Evolutionary conservation across 1,284 basidiomycete species (phyloP), one percentile per base, ranked within the genome.

Genomic region (Rhodotorula sp.): DNA sequence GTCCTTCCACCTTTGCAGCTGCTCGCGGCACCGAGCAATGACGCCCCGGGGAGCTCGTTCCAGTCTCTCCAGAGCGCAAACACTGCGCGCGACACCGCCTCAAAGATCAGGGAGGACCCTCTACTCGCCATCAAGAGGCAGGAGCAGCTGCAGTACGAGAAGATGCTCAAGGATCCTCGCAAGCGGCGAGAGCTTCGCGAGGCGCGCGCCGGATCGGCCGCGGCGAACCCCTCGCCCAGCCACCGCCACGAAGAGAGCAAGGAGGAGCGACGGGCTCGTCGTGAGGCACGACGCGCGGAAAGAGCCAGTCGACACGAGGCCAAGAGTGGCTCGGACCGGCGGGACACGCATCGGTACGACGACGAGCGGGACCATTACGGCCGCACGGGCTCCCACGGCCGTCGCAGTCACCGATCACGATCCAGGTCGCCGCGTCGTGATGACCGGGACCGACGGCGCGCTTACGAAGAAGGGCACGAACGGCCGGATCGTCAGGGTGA

Each of bases 21-120:
- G 20, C 59, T 76, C 23, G 63, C 69, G 14, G 61, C 69, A 3
- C 47, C 67, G 7, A 39, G 52, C 47, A 52, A 58, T 5, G 23
- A 64, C 16, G 59, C 61, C 2, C 62, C 68, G 5, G 66, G 65
- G 15, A 69, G 75, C 21, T 62, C 70, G 79, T 94, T 94, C 80
- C 94, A 95, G 72, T 92, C 93, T 1, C 86, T 92, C 3, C 93
- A 96, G 80, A 95, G 93, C 80, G 94, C 95, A 75, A 97, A 98
- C 81, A 90, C 85, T n/a, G 85, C 84, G 43, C 89, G 93, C 39
- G 96, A 99, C 80, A 87, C 92, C 52, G 91, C 93, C 26, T 84
- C 92, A 39, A 99, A 99, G 84, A 89, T 99, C 73, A 89, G 96
- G 56, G 95, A 98, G 81, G 96, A 99, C 79, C 96, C 96, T 3